These are phyloP conservation scores for Alopecurus myosuroides DNA, from an alignment of 176 grass and related monocot genomes.

Conservation along the genomic window DNA sequence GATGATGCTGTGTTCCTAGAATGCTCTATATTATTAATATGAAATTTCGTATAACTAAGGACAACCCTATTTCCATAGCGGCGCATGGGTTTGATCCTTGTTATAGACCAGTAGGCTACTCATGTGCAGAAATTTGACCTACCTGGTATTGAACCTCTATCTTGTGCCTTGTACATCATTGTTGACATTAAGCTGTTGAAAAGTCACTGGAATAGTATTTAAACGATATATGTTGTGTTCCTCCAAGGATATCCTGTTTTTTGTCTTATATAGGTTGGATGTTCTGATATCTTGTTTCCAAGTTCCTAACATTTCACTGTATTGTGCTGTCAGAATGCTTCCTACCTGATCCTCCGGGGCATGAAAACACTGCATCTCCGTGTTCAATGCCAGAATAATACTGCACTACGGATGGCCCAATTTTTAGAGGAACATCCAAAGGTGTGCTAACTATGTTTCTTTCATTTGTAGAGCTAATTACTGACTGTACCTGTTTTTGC, in stretches of 20 bases:
- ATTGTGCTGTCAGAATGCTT: constrained; percentile 76
- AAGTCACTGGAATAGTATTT: neutral
- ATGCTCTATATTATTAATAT: neutral
- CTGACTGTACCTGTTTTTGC: neutral
- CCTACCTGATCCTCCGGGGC: constrained; percentile 85
- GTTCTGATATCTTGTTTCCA: neutral
- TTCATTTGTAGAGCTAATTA: neutral
- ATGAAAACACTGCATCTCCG: constrained; percentile 99
- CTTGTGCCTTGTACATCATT: neutral
- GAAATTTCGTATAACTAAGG: neutral
- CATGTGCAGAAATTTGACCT: neutral
- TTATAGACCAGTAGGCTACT: neutral
- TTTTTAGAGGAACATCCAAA: constrained; percentile 99
- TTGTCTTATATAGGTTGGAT: neutral
- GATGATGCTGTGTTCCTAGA: neutral
- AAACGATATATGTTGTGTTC: neutral
- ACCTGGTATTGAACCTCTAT: neutral
- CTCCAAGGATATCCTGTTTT: neutral
- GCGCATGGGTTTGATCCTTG: neutral
- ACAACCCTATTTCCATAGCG: neutral
- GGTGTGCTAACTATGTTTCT: constrained; percentile 22
- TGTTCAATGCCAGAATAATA: constrained; percentile 89
- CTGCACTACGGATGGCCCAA: constrained; percentile 93
- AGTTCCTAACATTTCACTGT: neutral
- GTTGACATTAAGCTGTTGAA: neutral